phyloP scores from a whole-genome alignment of 805 yeast species.

The Suhomyces sp. region DNA sequence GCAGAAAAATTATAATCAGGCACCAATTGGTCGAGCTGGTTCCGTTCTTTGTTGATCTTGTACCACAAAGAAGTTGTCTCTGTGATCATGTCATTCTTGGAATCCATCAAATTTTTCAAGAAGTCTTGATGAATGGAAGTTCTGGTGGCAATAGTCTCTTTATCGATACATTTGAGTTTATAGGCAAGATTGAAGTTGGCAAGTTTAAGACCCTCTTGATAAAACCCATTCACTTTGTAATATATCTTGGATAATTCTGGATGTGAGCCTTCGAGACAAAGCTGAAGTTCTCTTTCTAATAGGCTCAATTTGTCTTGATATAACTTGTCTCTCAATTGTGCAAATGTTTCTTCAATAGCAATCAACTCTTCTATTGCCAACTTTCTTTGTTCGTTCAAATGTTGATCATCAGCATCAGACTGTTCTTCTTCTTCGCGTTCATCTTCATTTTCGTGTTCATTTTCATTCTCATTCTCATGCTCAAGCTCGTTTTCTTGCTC shows the following conservation, averaged over 20 bases:
- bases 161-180: slow-evolving; percentile 71
- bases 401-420: slow-evolving; percentile 12
- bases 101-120: slow-evolving; percentile 63
- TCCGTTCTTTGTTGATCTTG: slow-evolving; percentile 83
- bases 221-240: slow-evolving; percentile 66
- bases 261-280: slow-evolving; percentile 87
- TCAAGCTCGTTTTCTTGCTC: slow-evolving; percentile 11
- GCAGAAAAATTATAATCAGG: slow-evolving; percentile 51
- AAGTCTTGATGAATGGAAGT: slow-evolving; percentile 83
- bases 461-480: slow-evolving; percentile 10
- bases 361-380: slow-evolving; percentile 73
- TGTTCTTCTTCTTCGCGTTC: slow-evolving; percentile 10
- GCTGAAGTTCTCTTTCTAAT: slow-evolving; percentile 76
- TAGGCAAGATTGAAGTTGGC: slow-evolving; percentile 49
- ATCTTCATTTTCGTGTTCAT: slow-evolving; percentile 10
- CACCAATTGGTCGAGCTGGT: slow-evolving; percentile 69
- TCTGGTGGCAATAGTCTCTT: slow-evolving; percentile 77
- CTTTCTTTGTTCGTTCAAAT: slow-evolving; percentile 45
- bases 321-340: slow-evolving; percentile 76
- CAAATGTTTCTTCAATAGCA: slow-evolving; percentile 82
- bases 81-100: slow-evolving; percentile 61
- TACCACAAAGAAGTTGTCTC: slow-evolving; percentile 88
- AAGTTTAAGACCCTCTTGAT: slow-evolving; percentile 62
- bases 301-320: slow-evolving; percentile 80
- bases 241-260: slow-evolving; percentile 81